These are phyloP conservation scores for Penicillium malachiteum DNA, from an alignment of 495 filamentous ascomycete species.

Conservation along the genomic window DNA sequence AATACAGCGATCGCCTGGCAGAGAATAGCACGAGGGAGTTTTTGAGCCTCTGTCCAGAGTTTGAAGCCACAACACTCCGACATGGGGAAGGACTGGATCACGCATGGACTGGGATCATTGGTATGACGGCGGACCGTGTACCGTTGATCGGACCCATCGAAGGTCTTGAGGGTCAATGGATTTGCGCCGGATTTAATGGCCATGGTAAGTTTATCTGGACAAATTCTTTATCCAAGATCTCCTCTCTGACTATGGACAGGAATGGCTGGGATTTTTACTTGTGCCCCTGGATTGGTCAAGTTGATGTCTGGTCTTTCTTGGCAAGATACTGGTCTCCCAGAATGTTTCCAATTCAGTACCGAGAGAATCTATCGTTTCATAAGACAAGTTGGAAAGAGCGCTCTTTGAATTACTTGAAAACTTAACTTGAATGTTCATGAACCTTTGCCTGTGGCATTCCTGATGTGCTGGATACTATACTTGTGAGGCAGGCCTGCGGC, in stretches of 20 bases:
- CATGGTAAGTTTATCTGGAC: slow-evolving; percentile 3
- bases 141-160: slow-evolving; percentile 9
- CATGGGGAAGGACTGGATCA: slow-evolving; percentile 13
- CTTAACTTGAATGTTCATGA: too few relatives aligned
- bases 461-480: too few relatives aligned
- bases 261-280: slow-evolving; percentile 13
- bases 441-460: too few relatives aligned
- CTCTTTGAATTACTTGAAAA: background rate
- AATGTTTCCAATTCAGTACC: slow-evolving; percentile 12
- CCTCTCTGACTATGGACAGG: slow-evolving; percentile 1
- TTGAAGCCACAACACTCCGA: background rate
- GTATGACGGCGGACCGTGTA: slow-evolving; percentile 4
- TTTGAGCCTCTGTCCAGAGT: background rate
- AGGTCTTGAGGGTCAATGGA: slow-evolving; percentile 8
- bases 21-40: slow-evolving; percentile 5
- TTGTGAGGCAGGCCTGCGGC: too few relatives aligned
- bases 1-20: slow-evolving; percentile 2
- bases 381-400: background rate
- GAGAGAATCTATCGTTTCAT: background rate
- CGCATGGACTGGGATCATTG: slow-evolving; percentile 12
- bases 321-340: slow-evolving; percentile 11
- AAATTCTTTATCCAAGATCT: background rate
- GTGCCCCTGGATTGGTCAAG: slow-evolving; percentile 12
- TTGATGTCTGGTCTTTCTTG: slow-evolving; percentile 7
- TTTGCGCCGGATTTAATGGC: slow-evolving; percentile 13